These are phyloP conservation scores for Phytophthora lateralis DNA, from an alignment of 352 stramenopile species.

Conservation along the genomic window DNA sequence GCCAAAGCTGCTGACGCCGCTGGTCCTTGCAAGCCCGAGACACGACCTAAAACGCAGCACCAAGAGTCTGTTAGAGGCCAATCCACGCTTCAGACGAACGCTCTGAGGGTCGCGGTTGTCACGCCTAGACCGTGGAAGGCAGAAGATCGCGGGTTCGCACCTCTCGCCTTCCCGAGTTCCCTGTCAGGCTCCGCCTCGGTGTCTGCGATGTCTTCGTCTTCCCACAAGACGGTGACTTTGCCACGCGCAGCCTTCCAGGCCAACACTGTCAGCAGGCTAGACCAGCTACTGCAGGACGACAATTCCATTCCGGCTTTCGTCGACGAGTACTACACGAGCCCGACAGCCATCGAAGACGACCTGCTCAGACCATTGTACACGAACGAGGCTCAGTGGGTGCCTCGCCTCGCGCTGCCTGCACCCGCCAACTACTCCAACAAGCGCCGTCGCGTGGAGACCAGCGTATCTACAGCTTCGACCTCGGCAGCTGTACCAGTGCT, in stretches of 20 bases:
- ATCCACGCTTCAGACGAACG: slow-evolving; percentile 1
- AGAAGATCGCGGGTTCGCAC: slow-evolving; percentile 26
- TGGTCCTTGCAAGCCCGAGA: not conserved
- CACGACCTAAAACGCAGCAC: not conserved
- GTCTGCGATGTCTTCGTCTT: not conserved
- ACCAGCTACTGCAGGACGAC: slow-evolving; percentile 74
- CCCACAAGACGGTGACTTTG: not conserved
- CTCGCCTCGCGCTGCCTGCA: slow-evolving; percentile 12
- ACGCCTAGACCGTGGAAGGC: slow-evolving; percentile 10
- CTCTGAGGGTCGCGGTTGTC: not conserved
- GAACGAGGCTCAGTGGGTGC: slow-evolving; percentile 25
- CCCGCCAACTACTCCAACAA: slow-evolving; percentile 34
- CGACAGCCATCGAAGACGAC: slow-evolving; percentile 56
- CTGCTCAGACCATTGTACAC: slow-evolving; percentile 42
- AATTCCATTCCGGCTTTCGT: slow-evolving; percentile 35
- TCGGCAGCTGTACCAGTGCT: slow-evolving; percentile 6
- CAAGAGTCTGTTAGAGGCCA: slow-evolving; percentile 3
- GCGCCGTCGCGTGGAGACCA: slow-evolving; percentile 23
- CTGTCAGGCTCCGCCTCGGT: slow-evolving; percentile 26
- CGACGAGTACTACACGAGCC: slow-evolving; percentile 60
- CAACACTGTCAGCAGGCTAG: slow-evolving; percentile 37
- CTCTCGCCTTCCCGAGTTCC: slow-evolving; percentile 36
- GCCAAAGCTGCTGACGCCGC: slow-evolving; percentile 23
- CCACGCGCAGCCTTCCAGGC: slow-evolving; percentile 21
- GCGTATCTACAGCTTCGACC: not conserved